These are phyloP conservation scores for Fusarium duplospermum DNA, from an alignment of 2,329 filamentous ascomycete genomes.

Conservation along the genomic window DNA sequence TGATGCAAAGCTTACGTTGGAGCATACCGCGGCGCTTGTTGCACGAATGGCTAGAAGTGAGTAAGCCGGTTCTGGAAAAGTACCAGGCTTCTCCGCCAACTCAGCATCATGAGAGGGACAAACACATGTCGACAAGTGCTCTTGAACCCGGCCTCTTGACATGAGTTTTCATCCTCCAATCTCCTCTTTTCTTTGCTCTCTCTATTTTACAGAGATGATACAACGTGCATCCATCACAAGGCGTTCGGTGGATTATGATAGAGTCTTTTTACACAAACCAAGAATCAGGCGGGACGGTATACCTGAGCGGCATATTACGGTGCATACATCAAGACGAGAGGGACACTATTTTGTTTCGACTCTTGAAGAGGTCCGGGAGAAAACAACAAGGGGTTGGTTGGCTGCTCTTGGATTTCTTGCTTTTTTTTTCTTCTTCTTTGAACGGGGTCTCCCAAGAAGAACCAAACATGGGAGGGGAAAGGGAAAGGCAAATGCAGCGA, in stretches of 20 bases:
- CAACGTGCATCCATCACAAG: conserved; percentile 44
- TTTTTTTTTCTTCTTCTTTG: conserved; percentile 16
- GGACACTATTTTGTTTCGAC: conserved; percentile 18
- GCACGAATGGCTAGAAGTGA: neutral
- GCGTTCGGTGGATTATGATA: conserved; percentile 50
- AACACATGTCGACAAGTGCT: conserved; percentile 10
- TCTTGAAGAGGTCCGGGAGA: conserved; percentile 25
- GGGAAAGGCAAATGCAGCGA: conserved; percentile 15
- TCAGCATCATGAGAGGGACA: conserved; percentile 27
- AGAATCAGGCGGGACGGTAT: conserved; percentile 37
- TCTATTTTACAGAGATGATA: conserved; percentile 27
- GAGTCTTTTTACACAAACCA: conserved; percentile 42
- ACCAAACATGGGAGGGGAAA: conserved; percentile 6
- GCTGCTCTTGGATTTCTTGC: conserved; percentile 26
- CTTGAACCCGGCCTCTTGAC: neutral
- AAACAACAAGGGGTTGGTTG: conserved; percentile 15
- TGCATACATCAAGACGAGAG: conserved; percentile 35
- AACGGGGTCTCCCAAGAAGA: conserved; percentile 16
- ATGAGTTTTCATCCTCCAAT: conserved; percentile 12
- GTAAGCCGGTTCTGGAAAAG: neutral
- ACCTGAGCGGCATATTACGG: conserved; percentile 36
- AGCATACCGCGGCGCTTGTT: neutral
- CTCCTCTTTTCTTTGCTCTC: conserved; percentile 30
- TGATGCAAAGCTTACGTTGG: neutral
- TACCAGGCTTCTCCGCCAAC: neutral